phyloP scores from a whole-genome alignment of 23 red algal genomes.

The Agarophyton chilense region DNA sequence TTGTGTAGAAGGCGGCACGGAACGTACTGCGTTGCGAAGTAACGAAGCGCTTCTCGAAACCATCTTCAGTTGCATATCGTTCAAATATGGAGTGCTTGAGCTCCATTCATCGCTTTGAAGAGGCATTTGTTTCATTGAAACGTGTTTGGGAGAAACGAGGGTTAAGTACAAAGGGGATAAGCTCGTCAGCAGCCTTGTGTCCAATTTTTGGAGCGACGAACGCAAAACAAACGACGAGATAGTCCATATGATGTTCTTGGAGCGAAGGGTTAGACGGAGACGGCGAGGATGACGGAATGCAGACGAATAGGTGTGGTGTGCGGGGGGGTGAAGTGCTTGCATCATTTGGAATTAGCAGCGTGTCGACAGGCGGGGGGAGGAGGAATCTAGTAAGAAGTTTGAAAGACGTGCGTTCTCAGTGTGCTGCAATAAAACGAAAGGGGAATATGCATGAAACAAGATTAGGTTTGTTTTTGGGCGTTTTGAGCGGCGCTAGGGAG shows the following conservation, averaged over 20 bases:
- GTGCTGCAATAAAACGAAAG: no score
- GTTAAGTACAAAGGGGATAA: not conserved
- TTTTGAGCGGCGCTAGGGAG: not conserved
- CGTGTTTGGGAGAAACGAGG: no score
- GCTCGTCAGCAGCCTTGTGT: not conserved
- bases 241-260: not conserved
- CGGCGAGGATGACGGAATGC: not conserved
- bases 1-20: not conserved
- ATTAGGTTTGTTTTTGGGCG: not conserved
- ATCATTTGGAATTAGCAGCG: no score
- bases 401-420: no score
- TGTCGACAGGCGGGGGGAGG: no score
- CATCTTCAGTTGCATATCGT: not conserved
- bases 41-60: not conserved
- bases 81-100: slow-evolving; percentile 5
- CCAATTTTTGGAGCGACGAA: not conserved
- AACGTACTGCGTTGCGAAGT: not conserved
- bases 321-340: not conserved
- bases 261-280: not conserved
- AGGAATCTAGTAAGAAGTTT: no score
- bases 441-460: no score
- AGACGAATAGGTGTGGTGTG: not conserved
- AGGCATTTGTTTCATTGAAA: not conserved
- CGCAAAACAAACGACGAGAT: not conserved
- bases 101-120: not conserved